These are phyloP conservation scores for Exophiala bonariae DNA, from an alignment of 2,329 filamentous ascomycete genomes.

Conservation along the genomic window DNA sequence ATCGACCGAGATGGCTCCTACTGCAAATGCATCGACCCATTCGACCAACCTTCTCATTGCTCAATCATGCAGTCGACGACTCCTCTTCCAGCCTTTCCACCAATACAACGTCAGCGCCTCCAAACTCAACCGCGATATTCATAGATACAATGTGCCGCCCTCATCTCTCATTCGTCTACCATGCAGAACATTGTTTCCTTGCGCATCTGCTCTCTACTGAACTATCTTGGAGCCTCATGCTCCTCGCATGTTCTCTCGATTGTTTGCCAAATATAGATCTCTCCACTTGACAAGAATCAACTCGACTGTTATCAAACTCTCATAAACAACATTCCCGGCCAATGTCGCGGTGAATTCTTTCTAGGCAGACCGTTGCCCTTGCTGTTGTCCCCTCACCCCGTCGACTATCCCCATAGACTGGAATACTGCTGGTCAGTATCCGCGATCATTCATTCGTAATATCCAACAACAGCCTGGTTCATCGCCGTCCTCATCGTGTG, in stretches of 20 bases:
- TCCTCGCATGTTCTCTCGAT: constrained; percentile 14
- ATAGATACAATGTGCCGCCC: constrained; percentile 27
- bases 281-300: constrained; percentile 7
- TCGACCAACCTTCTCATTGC: constrained; percentile 19
- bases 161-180: constrained; percentile 27
- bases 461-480: constrained; percentile 20
- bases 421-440: constrained; percentile 45
- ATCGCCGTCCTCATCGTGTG: constrained; percentile 11
- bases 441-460: constrained; percentile 33
- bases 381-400: constrained; percentile 26
- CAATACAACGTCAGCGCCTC: constrained; percentile 23
- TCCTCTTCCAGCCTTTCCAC: constrained; percentile 20
- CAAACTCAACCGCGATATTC: constrained; percentile 28
- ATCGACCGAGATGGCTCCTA: constrained; percentile 16
- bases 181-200: constrained; percentile 19
- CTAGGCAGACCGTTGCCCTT: constrained; percentile 26
- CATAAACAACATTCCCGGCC: constrained; percentile 24
- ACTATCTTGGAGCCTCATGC: constrained; percentile 22
- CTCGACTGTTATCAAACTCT: constrained; percentile 7
- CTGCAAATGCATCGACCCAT: constrained; percentile 15
- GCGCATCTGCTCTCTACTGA: constrained; percentile 18
- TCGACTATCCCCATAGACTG: constrained; percentile 35
- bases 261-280: constrained; percentile 24
- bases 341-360: constrained; percentile 24
- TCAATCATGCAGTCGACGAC: constrained; percentile 20